Evolutionary conservation across 805 yeast genomes (phyloP).

Genomic region (Monosporozyma aquatica): DNA sequence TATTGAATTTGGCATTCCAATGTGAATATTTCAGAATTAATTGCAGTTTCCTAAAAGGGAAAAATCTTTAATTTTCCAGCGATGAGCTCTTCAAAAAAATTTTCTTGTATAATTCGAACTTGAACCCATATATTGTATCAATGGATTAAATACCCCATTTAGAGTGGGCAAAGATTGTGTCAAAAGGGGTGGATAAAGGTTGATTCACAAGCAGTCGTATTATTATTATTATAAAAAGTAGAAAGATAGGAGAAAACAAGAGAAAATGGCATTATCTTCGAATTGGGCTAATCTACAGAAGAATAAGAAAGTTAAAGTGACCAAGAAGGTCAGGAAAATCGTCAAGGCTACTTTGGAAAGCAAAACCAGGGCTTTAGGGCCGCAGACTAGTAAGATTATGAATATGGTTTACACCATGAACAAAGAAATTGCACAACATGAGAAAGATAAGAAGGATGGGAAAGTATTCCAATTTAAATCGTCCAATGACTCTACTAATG

Average conservation of each 20-base stretch:
- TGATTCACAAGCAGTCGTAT: neutral
- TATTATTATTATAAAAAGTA: neutral
- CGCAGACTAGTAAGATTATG: conserved; percentile 16
- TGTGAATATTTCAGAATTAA: too few relatives aligned
- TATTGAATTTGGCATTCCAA: too few relatives aligned
- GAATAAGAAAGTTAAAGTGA: conserved; percentile 9
- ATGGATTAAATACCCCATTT: too few relatives aligned
- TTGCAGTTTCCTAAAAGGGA: neutral
- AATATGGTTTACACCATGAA: conserved; percentile 27
- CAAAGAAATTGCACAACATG: conserved; percentile 20
- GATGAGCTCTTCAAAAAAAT: conserved; percentile 2
- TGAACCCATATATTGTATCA: too few relatives aligned
- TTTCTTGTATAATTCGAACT: too few relatives aligned
- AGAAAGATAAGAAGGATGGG: conserved; percentile 18
- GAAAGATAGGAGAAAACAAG: too few relatives aligned
- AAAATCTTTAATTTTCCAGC: conserved; percentile 3
- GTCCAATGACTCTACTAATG: neutral
- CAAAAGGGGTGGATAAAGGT: too few relatives aligned
- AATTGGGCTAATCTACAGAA: conserved; percentile 30
- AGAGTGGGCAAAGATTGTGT: too few relatives aligned
- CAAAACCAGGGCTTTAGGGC: conserved; percentile 6
- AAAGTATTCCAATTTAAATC: conserved; percentile 16
- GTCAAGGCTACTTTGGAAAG: conserved; percentile 2
- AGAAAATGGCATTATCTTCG: conserved; percentile 31
- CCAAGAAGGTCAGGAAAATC: conserved; percentile 7